Evolutionary conservation across 805 yeast genomes (phyloP).

Genomic region (Metschnikowia similis): DNA sequence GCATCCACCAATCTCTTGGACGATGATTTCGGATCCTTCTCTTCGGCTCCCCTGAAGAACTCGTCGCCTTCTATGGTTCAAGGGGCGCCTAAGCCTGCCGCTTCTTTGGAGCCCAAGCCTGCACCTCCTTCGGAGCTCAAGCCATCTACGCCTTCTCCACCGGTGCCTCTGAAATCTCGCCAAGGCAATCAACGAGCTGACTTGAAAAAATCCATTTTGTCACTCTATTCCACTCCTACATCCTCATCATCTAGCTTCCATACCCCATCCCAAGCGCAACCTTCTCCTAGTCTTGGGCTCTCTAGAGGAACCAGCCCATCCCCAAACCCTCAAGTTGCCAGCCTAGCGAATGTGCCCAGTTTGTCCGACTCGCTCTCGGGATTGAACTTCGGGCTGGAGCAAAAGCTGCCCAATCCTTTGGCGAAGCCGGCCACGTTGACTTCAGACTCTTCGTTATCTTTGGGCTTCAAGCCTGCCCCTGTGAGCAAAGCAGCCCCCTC

Average conservation of each 20-base stretch:
- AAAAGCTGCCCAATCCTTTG: conserved; percentile 3
- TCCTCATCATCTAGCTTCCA: conserved; percentile 40
- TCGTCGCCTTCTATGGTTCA: conserved; percentile 1
- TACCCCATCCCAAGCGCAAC: neutral
- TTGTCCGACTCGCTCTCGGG: conserved; percentile 21
- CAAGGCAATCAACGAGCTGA: conserved; percentile 35
- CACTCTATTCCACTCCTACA: conserved; percentile 66
- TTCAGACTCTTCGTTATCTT: neutral
- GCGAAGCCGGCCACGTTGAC: neutral
- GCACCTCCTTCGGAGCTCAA: conserved; percentile 7
- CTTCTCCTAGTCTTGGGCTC: neutral
- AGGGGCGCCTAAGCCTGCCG: conserved; percentile 6
- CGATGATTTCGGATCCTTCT: conserved; percentile 41
- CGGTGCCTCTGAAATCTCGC: conserved; percentile 11
- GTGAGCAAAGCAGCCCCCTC: neutral
- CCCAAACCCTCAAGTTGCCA: conserved; percentile 3
- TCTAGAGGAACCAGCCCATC: neutral
- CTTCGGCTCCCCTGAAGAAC: conserved; percentile 23
- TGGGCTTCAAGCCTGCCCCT: neutral
- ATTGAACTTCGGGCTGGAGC: conserved; percentile 15
- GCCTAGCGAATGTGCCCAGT: conserved; percentile 7
- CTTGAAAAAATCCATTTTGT: conserved; percentile 84
- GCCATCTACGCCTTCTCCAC: conserved; percentile 9
- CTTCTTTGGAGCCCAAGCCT: conserved; percentile 6
- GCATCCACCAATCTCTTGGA: conserved; percentile 20